These are phyloP conservation scores for Cairneyella variabilis DNA, from an alignment of 495 filamentous ascomycete species.

Conservation along the genomic window DNA sequence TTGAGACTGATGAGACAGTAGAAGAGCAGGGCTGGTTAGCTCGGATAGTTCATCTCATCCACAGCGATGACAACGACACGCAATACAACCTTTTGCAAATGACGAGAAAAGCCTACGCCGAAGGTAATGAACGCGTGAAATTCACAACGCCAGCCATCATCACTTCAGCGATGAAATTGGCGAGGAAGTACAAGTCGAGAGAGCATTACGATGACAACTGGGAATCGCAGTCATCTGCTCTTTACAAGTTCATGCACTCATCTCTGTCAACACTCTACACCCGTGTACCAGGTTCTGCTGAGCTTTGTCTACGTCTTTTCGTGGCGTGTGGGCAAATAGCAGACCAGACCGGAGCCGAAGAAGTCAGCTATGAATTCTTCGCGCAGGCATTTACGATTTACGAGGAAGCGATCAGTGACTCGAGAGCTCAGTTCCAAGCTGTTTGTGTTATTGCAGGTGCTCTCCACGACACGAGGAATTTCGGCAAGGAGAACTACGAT, in stretches of 20 bases:
- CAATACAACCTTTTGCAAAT: constrained; percentile 93
- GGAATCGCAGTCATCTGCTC: constrained; percentile 80
- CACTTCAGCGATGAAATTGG: constrained; percentile 85
- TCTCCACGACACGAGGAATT: constrained; percentile 79
- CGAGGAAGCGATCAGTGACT: constrained; percentile 92
- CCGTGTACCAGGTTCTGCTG: constrained; percentile 72
- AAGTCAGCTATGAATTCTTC: constrained; percentile 97
- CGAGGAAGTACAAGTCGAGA: constrained; percentile 81
- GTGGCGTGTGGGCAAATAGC: constrained; percentile 88
- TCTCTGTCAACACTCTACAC: constrained; percentile 84
- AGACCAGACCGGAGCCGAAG: constrained; percentile 88
- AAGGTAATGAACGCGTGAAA: constrained; percentile 92
- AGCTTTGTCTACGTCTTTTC: constrained; percentile 84
- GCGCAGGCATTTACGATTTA: constrained; percentile 98
- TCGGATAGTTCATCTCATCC: constrained; percentile 81
- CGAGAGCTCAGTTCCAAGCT: constrained; percentile 93
- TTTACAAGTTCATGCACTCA: constrained; percentile 94
- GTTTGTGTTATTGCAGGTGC: constrained; percentile 92
- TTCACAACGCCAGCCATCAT: constrained; percentile 92
- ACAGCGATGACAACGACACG: constrained; percentile 80
- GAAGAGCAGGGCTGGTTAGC: constrained; percentile 98
- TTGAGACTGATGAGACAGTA: constrained; percentile 88
- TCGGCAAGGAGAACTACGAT: constrained; percentile 95
- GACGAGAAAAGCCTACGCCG: constrained; percentile 79
- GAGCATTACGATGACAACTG: constrained; percentile 96